Percentiles rank a stretch among this genome's conserved stretches.
These are phyloP conservation scores for Hamamelis virginiana DNA, from an alignment of 164 flowering plant genomes.

Conservation along the genomic window DNA sequence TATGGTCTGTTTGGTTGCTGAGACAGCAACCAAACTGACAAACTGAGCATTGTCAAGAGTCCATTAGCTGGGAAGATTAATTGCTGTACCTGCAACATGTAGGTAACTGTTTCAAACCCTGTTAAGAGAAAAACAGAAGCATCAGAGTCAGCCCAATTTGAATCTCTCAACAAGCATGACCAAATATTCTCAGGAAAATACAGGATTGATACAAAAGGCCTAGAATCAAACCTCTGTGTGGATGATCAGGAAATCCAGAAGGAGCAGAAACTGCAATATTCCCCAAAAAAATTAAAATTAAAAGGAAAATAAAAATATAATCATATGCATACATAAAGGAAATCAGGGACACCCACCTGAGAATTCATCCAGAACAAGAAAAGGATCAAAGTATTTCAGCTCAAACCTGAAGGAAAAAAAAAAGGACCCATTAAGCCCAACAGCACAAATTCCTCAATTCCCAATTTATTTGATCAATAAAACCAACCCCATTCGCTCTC, in stretches of 20 bases:
- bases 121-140: conserved; percentile 19
- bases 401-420: conserved; percentile 53
- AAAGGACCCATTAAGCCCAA: conserved; percentile 20
- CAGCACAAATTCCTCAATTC: conserved; percentile 4
- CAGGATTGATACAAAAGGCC: neutral
- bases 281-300: neutral
- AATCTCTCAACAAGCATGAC: neutral
- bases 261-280: conserved; percentile 71
- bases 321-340: neutral
- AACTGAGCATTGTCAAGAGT: neutral
- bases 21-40: neutral
- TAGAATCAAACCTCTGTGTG: conserved; percentile 74
- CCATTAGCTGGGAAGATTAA: no score
- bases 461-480: neutral
- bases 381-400: conserved; percentile 80
- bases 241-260: conserved; percentile 94
- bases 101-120: conserved; percentile 94
- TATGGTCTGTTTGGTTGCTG: neutral
- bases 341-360: conserved; percentile 49
- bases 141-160: conserved; percentile 1
- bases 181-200: neutral
- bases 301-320: neutral
- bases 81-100: conserved; percentile 72
- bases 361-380: conserved; percentile 82
- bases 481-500: no score